phyloP scores from a whole-genome alignment of 2,329 filamentous ascomycete species.

The Colletotrichum karsti region DNA sequence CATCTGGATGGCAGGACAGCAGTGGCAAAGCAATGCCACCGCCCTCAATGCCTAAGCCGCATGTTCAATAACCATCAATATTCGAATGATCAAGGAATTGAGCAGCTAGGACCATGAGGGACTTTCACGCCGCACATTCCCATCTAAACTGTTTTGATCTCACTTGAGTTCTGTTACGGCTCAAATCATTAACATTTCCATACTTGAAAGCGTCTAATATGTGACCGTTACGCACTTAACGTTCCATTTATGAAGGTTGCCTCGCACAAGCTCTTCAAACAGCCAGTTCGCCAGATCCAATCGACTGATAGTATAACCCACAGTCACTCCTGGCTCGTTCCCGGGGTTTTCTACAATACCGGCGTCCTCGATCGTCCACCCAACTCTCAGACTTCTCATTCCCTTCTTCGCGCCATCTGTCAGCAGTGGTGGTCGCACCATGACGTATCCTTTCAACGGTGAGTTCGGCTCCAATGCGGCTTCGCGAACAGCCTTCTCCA shows the following conservation, averaged over 20 bases:
- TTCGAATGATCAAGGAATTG: too few species aligned
- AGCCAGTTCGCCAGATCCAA: conserved; percentile 13
- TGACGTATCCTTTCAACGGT: conserved; percentile 5
- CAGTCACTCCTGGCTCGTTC: background rate
- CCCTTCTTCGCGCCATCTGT: background rate
- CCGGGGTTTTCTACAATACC: background rate
- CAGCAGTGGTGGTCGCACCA: conserved; percentile 6
- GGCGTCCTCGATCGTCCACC: conserved; percentile 1
- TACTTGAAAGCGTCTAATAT: too few species aligned
- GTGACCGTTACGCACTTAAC: conserved; percentile 1
- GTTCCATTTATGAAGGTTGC: background rate
- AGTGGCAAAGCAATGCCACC: too few species aligned
- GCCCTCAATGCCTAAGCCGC: too few species aligned
- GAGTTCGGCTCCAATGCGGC: background rate
- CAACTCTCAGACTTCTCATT: background rate
- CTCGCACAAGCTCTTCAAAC: conserved; percentile 4
- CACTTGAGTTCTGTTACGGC: too few species aligned
- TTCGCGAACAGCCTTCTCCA: background rate
- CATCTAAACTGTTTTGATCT: too few species aligned
- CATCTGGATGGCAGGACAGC: too few species aligned
- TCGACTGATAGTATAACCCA: background rate
- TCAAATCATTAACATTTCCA: background rate
- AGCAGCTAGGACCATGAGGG: too few species aligned
- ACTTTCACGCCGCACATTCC: too few species aligned
- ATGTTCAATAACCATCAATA: too few species aligned